These are phyloP conservation scores for Calendula officinalis DNA, from an alignment of 129 eudicot species.

Conservation along the genomic window DNA sequence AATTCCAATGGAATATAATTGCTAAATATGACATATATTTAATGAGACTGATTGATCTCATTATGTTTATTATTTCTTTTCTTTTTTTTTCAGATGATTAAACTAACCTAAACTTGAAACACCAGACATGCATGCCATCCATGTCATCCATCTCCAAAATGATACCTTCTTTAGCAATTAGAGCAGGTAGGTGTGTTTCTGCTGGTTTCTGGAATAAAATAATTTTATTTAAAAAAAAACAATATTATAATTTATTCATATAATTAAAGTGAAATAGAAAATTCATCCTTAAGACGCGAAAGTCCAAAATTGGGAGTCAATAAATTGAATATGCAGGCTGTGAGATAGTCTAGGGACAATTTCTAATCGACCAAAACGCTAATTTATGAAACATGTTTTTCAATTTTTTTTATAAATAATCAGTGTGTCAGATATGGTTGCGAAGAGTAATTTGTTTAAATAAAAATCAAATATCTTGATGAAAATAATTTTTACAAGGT, in stretches of 20 bases:
- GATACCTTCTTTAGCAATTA: slow-evolving; percentile 69
- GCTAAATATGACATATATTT: not conserved
- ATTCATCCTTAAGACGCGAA: not conserved
- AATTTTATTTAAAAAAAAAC: not conserved
- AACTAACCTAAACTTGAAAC: slow-evolving; percentile 76
- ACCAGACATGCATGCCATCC: slow-evolving; percentile 83
- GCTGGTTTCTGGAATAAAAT: slow-evolving; percentile 68
- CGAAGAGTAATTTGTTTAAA: not conserved
- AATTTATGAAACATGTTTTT: too few relatives aligned
- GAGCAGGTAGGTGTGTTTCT: slow-evolving; percentile 59
- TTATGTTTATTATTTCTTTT: not conserved
- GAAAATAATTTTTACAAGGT: not conserved
- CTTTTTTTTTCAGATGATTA: slow-evolving; percentile 11
- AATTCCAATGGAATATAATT: slow-evolving; percentile 2
- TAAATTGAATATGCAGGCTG: not conserved
- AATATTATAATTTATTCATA: slow-evolving; percentile 4
- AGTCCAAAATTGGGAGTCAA: not conserved
- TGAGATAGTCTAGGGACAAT: not conserved
- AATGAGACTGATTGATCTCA: not conserved
- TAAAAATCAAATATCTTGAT: not conserved
- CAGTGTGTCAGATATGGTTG: not conserved
- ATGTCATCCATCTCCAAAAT: slow-evolving; percentile 69
- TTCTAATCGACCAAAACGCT: not conserved
- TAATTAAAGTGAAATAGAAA: not conserved
- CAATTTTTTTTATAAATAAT: not conserved